A percentile compares a stretch with the other conserved stretches of the same genome.
These are phyloP conservation scores for Gomphus sp. DNA, from an alignment of 1,284 basidiomycete genomes.

Conservation along the genomic window DNA sequence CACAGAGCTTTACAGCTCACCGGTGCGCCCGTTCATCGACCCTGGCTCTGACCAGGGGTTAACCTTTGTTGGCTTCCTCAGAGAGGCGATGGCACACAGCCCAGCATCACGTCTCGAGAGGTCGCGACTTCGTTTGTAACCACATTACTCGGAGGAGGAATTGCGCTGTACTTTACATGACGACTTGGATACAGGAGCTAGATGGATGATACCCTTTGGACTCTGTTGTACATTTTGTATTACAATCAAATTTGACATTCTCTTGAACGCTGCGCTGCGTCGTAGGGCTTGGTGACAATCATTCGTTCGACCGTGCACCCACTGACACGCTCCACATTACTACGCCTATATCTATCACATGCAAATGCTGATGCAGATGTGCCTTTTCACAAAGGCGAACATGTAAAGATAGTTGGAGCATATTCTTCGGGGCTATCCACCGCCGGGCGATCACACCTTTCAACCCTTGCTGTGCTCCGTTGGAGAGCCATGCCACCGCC, in stretches of 20 bases:
- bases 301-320: too few species aligned
- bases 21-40: not conserved
- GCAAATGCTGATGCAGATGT: too few species aligned
- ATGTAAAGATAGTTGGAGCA: not conserved
- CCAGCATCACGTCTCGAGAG: not conserved
- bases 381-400: not conserved
- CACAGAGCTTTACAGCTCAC: not conserved
- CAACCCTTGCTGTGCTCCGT: too few species aligned
- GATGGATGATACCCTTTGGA: not conserved
- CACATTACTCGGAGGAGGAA: slow-evolving; percentile 3
- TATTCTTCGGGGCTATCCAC: not conserved
- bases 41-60: not conserved
- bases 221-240: not conserved
- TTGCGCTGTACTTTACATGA: slow-evolving; percentile 6
- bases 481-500: too few species aligned
- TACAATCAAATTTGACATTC: not conserved
- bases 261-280: too few species aligned
- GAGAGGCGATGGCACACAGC: not conserved
- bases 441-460: not conserved
- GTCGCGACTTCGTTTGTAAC: slow-evolving; percentile 3
- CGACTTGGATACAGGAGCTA: not conserved
- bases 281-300: too few species aligned
- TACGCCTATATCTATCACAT: too few species aligned
- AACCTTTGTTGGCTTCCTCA: not conserved
- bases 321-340: too few species aligned